Evolutionary conservation across 108 stramenopile genomes (phyloP).

Genomic region (Nitzschia inconspicua): DNA sequence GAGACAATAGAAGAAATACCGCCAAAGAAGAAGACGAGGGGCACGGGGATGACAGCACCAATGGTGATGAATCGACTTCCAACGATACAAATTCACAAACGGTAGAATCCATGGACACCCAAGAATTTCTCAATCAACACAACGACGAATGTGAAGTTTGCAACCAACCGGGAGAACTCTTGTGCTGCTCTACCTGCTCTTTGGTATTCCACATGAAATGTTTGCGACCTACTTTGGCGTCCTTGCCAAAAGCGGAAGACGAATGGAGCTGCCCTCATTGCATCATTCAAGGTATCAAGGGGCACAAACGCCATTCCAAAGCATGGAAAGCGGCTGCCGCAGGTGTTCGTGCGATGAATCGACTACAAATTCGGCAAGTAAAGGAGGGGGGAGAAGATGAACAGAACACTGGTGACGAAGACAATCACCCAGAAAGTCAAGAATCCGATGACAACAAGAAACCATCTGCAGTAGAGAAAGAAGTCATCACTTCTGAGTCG

Average conservation of each 20-base stretch:
- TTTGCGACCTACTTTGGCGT: conserved; percentile 64
- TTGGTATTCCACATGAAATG: conserved; percentile 90
- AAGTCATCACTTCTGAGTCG: background rate
- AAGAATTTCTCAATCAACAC: conserved; percentile 81
- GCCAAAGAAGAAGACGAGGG: conserved; percentile 15
- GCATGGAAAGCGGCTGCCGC: conserved; percentile 49
- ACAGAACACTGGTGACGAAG: conserved; percentile 9
- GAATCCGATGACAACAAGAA: background rate
- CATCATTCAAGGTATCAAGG: conserved; percentile 32
- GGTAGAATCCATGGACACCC: conserved; percentile 38
- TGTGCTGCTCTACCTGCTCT: conserved; percentile 91
- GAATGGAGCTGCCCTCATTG: conserved; percentile 81
- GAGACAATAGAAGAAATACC: conserved; percentile 1
- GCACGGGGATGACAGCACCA: background rate
- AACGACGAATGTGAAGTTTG: conserved; percentile 92
- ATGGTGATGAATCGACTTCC: background rate
- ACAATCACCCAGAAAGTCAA: background rate
- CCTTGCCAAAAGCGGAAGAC: conserved; percentile 59
- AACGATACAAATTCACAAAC: conserved; percentile 13
- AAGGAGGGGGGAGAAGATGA: conserved; percentile 3
- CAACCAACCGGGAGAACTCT: conserved; percentile 54
- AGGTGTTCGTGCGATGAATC: conserved; percentile 74
- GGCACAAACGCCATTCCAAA: conserved; percentile 59
- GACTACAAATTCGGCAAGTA: conserved; percentile 32
- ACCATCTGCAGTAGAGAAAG: background rate